A percentile compares a stretch with the other conserved stretches of the same genome.
phyloP scores from a whole-genome alignment of 345 rosid genomes.

The Psidium friedrichsthalianum region DNA sequence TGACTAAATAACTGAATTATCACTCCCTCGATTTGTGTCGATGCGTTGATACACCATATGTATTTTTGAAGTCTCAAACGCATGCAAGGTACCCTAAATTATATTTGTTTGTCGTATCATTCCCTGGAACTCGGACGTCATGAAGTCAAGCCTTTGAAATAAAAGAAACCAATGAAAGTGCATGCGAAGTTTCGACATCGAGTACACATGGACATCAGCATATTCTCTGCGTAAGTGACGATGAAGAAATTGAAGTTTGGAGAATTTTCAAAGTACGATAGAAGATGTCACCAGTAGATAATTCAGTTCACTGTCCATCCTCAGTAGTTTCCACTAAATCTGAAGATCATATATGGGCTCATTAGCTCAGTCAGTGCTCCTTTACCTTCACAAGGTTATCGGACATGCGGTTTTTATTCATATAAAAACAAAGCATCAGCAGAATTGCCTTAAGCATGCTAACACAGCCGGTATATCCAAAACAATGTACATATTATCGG shows the following conservation, averaged over 20 bases:
- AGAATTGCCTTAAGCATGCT: background rate
- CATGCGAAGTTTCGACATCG: background rate
- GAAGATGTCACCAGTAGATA: background rate
- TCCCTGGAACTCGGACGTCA: background rate
- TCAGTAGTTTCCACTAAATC: background rate
- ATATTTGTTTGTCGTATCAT: background rate
- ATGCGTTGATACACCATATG: rapidly evolving
- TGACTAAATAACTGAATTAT: background rate
- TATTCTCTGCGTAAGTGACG: rapidly evolving
- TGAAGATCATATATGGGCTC: too few species aligned
- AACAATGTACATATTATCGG: too few species aligned
- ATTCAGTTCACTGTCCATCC: background rate
- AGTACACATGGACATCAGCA: rapidly evolving
- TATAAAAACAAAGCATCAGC: background rate
- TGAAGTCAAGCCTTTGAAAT: background rate
- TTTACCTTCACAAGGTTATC: background rate
- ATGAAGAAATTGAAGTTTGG: background rate
- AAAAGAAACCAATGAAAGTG: background rate
- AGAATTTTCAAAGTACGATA: background rate
- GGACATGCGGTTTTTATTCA: background rate
- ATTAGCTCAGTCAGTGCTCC: background rate
- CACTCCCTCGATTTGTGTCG: background rate
- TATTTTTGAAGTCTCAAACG: background rate
- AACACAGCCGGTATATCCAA: background rate
- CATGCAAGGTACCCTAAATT: rapidly evolving